Evolutionary conservation across 1,284 basidiomycete species (phyloP).

Genomic region (Boletellus sp.): DNA sequence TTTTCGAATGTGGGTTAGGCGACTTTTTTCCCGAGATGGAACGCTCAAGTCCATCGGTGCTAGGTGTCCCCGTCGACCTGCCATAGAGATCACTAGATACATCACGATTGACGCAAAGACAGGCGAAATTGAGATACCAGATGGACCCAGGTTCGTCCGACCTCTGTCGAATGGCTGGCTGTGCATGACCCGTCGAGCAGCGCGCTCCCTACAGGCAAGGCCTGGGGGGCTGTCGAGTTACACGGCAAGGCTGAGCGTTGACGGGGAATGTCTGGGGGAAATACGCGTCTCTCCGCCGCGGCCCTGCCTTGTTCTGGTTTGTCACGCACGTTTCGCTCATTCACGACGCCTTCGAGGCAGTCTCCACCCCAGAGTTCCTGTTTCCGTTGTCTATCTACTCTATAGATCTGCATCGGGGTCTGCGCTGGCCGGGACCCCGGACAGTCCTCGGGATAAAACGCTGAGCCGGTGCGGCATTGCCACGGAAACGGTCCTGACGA

Average conservation of each 20-base stretch:
- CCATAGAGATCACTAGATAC: constrained; percentile 67
- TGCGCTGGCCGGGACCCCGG: constrained; percentile 11
- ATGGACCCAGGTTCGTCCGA: constrained; percentile 40
- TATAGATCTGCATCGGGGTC: constrained; percentile 13
- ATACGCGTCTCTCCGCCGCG: constrained; percentile 24
- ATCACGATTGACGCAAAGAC: constrained; percentile 54
- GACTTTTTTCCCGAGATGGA: not conserved
- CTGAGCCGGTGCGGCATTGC: constrained; percentile 13
- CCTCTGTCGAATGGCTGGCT: constrained; percentile 1
- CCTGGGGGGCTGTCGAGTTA: constrained; percentile 47
- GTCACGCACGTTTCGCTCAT: constrained; percentile 24
- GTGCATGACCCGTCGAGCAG: constrained; percentile 30
- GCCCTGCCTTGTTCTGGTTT: constrained; percentile 16
- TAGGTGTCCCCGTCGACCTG: constrained; percentile 62
- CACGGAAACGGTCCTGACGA: constrained; percentile 19
- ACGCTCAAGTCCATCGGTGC: constrained; percentile 6
- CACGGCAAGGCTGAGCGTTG: constrained; percentile 18
- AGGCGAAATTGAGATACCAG: constrained; percentile 61
- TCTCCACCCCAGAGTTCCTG: constrained; percentile 27
- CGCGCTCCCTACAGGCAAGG: constrained; percentile 45
- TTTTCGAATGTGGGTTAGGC: constrained; percentile 59
- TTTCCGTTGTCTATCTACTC: constrained; percentile 31
- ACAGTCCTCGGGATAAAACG: constrained; percentile 12
- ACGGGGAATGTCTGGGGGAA: constrained; percentile 7
- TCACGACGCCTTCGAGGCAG: constrained; percentile 24